Percentiles rank a stretch among this genome's conserved stretches.
Conservation (phyloP, 2,329 filamentous ascomycete species). For the Fusarium foetens region DNA sequence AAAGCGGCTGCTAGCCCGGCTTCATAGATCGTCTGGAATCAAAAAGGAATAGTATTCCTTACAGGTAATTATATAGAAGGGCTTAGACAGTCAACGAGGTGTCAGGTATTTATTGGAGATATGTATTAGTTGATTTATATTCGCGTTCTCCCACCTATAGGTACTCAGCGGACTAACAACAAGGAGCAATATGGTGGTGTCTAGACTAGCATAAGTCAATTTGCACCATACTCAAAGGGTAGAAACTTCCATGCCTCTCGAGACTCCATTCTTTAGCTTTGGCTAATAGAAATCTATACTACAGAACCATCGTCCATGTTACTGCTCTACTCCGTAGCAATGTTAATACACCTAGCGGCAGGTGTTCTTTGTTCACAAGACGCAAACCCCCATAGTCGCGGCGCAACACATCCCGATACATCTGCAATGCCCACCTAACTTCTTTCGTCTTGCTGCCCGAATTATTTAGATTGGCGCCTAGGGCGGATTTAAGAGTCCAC, state of each 20-base stretch:
- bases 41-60: background rate
- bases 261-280: background rate
- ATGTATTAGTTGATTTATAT: background rate
- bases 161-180: background rate
- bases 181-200: background rate
- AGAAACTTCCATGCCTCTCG: rapidly evolving
- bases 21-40: background rate
- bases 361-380: background rate
- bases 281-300: background rate
- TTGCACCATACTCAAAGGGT: rapidly evolving
- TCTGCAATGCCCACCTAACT: background rate
- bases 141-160: background rate
- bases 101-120: background rate
- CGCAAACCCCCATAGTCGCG: background rate
- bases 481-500: background rate
- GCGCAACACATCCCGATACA: background rate
- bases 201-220: background rate
- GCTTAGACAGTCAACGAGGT: background rate
- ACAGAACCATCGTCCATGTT: background rate
- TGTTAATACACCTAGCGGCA: background rate
- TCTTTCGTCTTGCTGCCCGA: background rate
- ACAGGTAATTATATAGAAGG: background rate
- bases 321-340: background rate
- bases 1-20: background rate
- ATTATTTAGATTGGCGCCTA: background rate